Evolutionary conservation across 129 eudicot genomes (phyloP).

Genomic region (Apium graveolens): DNA sequence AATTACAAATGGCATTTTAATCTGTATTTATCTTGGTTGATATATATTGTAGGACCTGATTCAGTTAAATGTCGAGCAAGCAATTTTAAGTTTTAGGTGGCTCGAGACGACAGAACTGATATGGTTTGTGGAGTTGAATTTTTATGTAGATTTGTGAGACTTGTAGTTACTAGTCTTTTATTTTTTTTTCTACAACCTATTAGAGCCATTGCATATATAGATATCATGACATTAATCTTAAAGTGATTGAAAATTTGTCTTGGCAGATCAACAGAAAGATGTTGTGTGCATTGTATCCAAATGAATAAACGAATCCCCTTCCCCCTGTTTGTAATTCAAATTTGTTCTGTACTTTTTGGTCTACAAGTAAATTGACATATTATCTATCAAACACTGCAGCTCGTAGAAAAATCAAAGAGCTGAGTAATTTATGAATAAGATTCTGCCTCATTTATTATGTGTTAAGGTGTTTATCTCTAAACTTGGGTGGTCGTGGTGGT

Average conservation of each 20-base stretch:
- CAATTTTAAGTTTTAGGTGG: neutral
- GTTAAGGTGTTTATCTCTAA: conserved; percentile 57
- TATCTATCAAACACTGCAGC: neutral
- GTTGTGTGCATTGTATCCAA: neutral
- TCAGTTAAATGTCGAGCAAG: neutral
- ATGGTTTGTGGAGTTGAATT: neutral
- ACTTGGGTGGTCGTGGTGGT: conserved; percentile 85
- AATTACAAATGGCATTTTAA: neutral
- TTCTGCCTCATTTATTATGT: neutral
- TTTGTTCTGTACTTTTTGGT: neutral
- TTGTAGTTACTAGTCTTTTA: no score
- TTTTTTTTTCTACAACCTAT: neutral
- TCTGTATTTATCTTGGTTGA: neutral
- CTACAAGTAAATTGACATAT: neutral
- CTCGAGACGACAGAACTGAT: neutral
- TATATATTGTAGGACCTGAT: neutral
- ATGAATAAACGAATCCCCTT: neutral
- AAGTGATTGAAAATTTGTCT: neutral
- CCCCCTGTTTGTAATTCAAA: neutral
- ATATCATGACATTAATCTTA: neutral
- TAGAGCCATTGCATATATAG: neutral
- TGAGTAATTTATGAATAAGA: neutral
- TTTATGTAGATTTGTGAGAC: neutral
- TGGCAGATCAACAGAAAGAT: neutral
- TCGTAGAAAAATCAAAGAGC: neutral